Evolutionary conservation across 306 rosid species (phyloP).

Genomic region (Glycine soja): DNA sequence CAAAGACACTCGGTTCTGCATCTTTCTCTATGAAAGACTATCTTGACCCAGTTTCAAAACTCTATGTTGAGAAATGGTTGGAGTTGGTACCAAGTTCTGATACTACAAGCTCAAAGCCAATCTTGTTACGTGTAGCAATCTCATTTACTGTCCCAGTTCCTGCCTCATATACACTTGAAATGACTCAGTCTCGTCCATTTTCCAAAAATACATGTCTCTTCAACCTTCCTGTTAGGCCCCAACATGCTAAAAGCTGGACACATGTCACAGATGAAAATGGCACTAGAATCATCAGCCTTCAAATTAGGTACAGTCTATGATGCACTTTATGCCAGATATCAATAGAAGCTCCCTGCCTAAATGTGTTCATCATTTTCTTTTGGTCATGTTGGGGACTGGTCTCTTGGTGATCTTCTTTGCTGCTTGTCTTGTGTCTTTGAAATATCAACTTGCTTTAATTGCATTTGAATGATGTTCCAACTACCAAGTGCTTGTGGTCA

Average conservation of each 20-base stretch:
- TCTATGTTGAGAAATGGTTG: constrained; percentile 77
- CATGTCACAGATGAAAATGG: constrained; percentile 81
- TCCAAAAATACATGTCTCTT: constrained; percentile 66
- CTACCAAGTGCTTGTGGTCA: constrained; percentile 17
- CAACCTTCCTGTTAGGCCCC: constrained; percentile 61
- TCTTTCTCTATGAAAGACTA: constrained; percentile 67
- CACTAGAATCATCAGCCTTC: constrained; percentile 69
- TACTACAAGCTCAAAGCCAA: constrained; percentile 59
- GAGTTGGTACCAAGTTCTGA: constrained; percentile 72
- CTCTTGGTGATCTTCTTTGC: not conserved
- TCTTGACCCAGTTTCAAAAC: constrained; percentile 68
- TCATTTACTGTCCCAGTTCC: constrained; percentile 73
- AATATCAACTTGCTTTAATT: constrained; percentile 22
- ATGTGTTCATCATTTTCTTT: not conserved
- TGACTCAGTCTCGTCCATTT: constrained; percentile 58
- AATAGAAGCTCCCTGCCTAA: not conserved
- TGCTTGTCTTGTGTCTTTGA: constrained; percentile 20
- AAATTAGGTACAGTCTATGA: constrained; percentile 66
- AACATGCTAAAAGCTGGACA: constrained; percentile 60
- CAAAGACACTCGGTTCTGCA: constrained; percentile 68
- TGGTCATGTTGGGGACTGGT: not conserved
- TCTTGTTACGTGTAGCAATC: constrained; percentile 65
- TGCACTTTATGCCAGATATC: constrained; percentile 2
- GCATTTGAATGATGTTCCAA: constrained; percentile 30
- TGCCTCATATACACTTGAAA: constrained; percentile 60